A percentile compares a stretch with the other conserved stretches of the same genome.
These are phyloP conservation scores for Coemansia furcata DNA, from an alignment of 192 early-diverging fungal genomes.

Conservation along the genomic window DNA sequence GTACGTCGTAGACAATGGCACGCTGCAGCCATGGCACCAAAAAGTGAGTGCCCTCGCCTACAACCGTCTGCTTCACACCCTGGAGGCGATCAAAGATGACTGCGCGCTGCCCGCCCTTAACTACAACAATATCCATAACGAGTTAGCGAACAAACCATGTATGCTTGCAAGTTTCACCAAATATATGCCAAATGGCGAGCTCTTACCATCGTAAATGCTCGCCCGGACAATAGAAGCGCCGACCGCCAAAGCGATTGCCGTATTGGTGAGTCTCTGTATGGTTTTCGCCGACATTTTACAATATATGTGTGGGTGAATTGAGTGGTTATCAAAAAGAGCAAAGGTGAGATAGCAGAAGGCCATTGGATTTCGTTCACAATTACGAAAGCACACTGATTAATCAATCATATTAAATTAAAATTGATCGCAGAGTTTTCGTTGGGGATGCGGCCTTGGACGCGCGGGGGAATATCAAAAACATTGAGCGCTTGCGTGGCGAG, in stretches of 20 bases:
- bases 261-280: constrained; percentile 71
- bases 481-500: neutral
- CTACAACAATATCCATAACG: constrained; percentile 46
- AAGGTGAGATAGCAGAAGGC: neutral
- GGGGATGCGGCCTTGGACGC: neutral
- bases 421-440: constrained; percentile 4
- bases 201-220: constrained; percentile 91
- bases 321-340: neutral
- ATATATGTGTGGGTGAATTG: neutral
- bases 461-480: neutral
- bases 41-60: constrained; percentile 96
- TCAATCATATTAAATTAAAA: neutral
- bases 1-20: constrained; percentile 86
- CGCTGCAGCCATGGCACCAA: constrained; percentile 96
- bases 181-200: neutral
- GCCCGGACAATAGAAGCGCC: constrained; percentile 70
- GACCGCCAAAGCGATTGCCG: constrained; percentile 74
- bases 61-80: constrained; percentile 78
- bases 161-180: neutral
- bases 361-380: neutral
- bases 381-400: neutral
- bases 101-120: constrained; percentile 93
- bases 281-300: constrained; percentile 26
- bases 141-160: neutral
- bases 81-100: constrained; percentile 96